Conservation (phyloP, 2,329 filamentous ascomycete genomes). For the Plenodomus biglobosus region DNA sequence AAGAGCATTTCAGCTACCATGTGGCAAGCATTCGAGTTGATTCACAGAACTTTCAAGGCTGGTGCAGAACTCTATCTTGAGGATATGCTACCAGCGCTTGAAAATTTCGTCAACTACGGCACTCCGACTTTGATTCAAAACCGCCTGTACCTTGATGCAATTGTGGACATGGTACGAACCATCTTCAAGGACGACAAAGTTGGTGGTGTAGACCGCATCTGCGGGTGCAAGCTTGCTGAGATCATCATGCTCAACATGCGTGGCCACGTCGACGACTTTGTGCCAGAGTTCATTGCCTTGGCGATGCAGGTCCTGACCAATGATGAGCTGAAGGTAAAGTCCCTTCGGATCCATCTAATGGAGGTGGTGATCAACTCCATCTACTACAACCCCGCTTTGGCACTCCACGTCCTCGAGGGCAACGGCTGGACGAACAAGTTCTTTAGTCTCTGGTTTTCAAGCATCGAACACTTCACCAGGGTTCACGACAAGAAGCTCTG, state of each 20-base stretch:
- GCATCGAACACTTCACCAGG: conserved; percentile 87
- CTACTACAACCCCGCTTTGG: conserved; percentile 90
- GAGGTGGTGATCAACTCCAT: conserved; percentile 98
- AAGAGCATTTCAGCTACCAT: conserved; percentile 94
- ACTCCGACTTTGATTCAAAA: conserved; percentile 78
- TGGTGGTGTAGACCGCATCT: conserved; percentile 90
- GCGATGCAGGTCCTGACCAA: conserved; percentile 79
- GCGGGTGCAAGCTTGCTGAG: conserved; percentile 95
- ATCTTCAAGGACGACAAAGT: conserved; percentile 94
- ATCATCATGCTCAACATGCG: conserved; percentile 95
- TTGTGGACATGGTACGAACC: conserved; percentile 91
- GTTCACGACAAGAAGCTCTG: conserved; percentile 99
- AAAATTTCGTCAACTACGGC: conserved; percentile 97
- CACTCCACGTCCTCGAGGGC: conserved; percentile 82
- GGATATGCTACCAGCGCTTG: conserved; percentile 93
- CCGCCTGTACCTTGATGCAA: conserved; percentile 80
- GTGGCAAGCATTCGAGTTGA: conserved; percentile 98
- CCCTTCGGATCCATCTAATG: conserved; percentile 93
- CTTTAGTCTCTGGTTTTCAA: conserved; percentile 97
- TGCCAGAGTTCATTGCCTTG: conserved; percentile 85
- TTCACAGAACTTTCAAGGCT: conserved; percentile 95
- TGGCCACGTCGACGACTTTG: conserved; percentile 82
- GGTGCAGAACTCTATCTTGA: conserved; percentile 96
- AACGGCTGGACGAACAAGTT: conserved; percentile 98
- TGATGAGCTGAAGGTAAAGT: conserved; percentile 82